phyloP scores from a whole-genome alignment of 345 rosid species.

The Kernera saxatilis region DNA sequence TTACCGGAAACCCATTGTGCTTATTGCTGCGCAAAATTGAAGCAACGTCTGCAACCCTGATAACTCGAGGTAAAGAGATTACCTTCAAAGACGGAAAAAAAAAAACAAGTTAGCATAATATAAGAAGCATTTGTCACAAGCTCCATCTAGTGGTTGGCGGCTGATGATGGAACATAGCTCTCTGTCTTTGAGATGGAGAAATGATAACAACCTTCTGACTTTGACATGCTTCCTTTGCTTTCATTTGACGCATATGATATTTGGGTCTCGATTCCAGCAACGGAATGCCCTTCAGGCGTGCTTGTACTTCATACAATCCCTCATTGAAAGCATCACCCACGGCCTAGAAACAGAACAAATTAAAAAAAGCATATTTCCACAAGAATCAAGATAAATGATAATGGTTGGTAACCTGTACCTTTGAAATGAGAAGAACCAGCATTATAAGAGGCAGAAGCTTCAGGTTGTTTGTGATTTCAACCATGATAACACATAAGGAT shows the following conservation, averaged over 20 bases:
- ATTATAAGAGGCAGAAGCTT: conserved; percentile 90
- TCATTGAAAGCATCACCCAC: conserved; percentile 98
- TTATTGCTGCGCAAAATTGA: conserved; percentile 73
- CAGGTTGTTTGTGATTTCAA: conserved; percentile 94
- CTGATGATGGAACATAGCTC: neutral
- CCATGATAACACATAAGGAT: conserved; percentile 94
- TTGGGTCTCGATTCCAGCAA: conserved; percentile 89
- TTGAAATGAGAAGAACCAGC: conserved; percentile 97
- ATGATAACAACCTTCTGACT: conserved; percentile 57
- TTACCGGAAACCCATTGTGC: conserved; percentile 95
- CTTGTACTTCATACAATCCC: conserved; percentile 91
- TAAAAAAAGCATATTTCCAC: neutral
- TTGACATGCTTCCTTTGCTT: conserved; percentile 81
- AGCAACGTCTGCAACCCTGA: conserved; percentile 81
- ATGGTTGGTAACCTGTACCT: conserved; percentile 42
- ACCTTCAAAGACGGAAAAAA: conserved; percentile 46
- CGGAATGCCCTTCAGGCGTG: conserved; percentile 73
- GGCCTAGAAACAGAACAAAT: conserved; percentile 48
- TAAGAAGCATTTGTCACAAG: neutral
- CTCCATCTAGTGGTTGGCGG: neutral
- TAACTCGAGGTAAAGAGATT: conserved; percentile 75
- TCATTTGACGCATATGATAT: conserved; percentile 68
- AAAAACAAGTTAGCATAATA: neutral
- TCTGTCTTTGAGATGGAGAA: neutral
- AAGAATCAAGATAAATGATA: conserved; percentile 10